phyloP scores from a whole-genome alignment of 179 eudicot genomes.

The Sideroxylon spinosum region DNA sequence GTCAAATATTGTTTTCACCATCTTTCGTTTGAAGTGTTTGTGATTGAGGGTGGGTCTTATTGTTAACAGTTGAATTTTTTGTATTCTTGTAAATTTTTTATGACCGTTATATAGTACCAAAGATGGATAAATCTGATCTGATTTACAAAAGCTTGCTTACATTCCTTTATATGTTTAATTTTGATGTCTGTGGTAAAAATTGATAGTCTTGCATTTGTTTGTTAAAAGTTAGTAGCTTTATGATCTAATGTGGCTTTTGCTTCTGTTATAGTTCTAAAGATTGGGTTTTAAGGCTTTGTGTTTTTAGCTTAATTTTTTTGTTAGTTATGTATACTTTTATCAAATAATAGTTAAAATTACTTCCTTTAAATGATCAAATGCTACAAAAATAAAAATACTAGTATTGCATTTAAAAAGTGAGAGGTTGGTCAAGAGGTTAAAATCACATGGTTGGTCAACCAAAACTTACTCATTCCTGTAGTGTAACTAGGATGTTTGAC shows the following conservation, averaged over 20 bases:
- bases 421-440: background rate
- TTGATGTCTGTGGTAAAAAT: background rate
- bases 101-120: background rate
- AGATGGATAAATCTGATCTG: constrained; percentile 31
- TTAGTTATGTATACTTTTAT: background rate
- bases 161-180: background rate
- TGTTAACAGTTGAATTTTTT: background rate
- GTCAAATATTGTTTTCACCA: background rate
- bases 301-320: background rate
- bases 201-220: background rate
- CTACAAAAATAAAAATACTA: background rate
- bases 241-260: background rate
- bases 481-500: background rate
- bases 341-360: background rate
- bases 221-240: background rate
- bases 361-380: background rate
- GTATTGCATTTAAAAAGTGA: background rate
- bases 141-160: background rate
- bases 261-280: background rate
- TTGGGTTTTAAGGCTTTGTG: background rate
- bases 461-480: background rate
- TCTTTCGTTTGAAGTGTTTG: too few species aligned
- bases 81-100: background rate
- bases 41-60: background rate
- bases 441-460: background rate